phyloP scores from a whole-genome alignment of 805 yeast species.

The Yamadazyma scolyti region DNA sequence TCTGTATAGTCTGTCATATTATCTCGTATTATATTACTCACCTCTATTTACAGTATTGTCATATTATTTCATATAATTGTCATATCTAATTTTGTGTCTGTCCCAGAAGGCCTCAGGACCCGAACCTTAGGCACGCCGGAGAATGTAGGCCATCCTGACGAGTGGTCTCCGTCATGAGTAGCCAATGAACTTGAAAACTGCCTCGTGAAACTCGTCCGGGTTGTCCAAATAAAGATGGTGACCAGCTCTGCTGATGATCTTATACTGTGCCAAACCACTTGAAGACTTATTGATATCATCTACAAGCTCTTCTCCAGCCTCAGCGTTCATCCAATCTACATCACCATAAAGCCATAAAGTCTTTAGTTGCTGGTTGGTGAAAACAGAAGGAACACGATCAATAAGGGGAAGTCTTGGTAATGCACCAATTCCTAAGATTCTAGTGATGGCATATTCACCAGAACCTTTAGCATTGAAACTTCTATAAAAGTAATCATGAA shows the following conservation, averaged over 20 bases:
- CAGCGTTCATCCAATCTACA: slow-evolving; percentile 66
- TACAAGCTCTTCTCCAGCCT: slow-evolving; percentile 49
- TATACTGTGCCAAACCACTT: slow-evolving; percentile 28
- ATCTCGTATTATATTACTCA: no score
- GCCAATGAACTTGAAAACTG: slow-evolving; percentile 33
- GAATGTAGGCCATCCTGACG: no score
- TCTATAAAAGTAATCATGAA: slow-evolving; percentile 55
- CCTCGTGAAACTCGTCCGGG: slow-evolving; percentile 30
- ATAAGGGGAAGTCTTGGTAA: slow-evolving; percentile 53
- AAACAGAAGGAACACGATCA: slow-evolving; percentile 43
- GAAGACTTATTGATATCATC: slow-evolving; percentile 26
- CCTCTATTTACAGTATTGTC: no score
- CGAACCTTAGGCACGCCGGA: no score
- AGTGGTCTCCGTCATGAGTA: no score
- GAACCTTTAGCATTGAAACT: slow-evolving; percentile 54
- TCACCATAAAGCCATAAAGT: slow-evolving; percentile 66
- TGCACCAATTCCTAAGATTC: slow-evolving; percentile 58
- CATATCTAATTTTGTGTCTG: no score
- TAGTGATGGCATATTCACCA: slow-evolving; percentile 62
- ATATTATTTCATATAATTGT: no score
- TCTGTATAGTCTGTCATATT: no score
- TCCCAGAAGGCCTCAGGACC: no score
- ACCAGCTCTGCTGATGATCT: slow-evolving; percentile 42
- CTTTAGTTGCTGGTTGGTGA: slow-evolving; percentile 41
- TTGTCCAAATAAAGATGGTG: slow-evolving; percentile 56